phyloP scores from a whole-genome alignment of 1,284 basidiomycete species.

The Prillingera fragicola region DNA sequence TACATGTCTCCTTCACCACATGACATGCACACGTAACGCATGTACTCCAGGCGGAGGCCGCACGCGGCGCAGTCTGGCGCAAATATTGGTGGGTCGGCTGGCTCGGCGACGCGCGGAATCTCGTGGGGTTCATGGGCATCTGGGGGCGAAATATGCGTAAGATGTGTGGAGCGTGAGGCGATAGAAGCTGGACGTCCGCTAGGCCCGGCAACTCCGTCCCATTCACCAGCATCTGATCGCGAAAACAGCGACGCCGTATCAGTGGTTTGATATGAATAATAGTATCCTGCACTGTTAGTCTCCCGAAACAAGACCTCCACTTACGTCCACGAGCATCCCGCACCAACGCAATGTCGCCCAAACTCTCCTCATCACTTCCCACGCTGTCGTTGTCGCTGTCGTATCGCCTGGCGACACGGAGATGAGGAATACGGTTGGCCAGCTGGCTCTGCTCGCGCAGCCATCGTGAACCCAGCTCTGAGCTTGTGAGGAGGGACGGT shows the following conservation, averaged over 20 bases:
- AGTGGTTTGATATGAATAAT: constrained; percentile 45
- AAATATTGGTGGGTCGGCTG: constrained; percentile 55
- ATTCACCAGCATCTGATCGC: constrained; percentile 21
- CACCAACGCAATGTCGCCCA: constrained; percentile 40
- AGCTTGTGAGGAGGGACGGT: constrained; percentile 34
- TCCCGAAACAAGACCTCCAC: constrained; percentile 3
- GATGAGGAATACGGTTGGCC: constrained; percentile 20
- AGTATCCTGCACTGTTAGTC: constrained; percentile 33
- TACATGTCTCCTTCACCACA: constrained; percentile 62
- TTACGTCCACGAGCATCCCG: constrained; percentile 45
- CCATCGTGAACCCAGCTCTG: constrained; percentile 69
- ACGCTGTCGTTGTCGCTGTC: constrained; percentile 37
- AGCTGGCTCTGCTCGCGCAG: constrained; percentile 68
- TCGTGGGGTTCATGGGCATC: constrained; percentile 52
- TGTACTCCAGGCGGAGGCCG: constrained; percentile 62
- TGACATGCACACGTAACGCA: constrained; percentile 78
- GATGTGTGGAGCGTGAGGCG: constrained; percentile 24
- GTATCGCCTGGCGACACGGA: constrained; percentile 15
- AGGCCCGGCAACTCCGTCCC: constrained; percentile 4
- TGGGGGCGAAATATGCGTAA: constrained; percentile 20
- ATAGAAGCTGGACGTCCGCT: constrained; percentile 4
- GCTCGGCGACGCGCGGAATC: constrained; percentile 51
- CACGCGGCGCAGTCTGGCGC: constrained; percentile 78
- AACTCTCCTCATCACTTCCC: constrained; percentile 37
- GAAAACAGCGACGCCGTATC: constrained; percentile 29